A percentile compares a stretch with the other conserved stretches of the same genome.
Evolutionary conservation across 1,139 yeast genomes (phyloP).

Genomic region (Citeromyces hawaiiensis): DNA sequence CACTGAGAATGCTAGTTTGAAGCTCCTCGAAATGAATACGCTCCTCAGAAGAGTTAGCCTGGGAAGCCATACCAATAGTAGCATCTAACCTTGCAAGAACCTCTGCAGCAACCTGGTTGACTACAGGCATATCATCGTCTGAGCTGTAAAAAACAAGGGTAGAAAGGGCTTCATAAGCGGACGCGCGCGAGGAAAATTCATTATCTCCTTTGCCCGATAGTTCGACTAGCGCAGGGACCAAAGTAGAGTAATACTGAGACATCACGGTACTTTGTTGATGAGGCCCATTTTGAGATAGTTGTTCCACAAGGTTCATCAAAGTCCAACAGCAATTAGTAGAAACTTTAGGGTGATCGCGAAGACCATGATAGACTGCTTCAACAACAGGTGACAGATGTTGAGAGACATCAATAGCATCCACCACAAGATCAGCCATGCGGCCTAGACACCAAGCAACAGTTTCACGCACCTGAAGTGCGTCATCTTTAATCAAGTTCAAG

Average conservation of each 20-base stretch:
- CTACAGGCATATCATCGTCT: constrained; percentile 51
- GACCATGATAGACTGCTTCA: constrained; percentile 61
- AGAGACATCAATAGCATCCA: constrained; percentile 60
- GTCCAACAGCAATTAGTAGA: constrained; percentile 97
- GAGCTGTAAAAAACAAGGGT: constrained; percentile 70
- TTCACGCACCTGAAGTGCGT: constrained; percentile 76
- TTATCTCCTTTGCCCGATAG: constrained; percentile 66
- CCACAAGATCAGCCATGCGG: constrained; percentile 80
- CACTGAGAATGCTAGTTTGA: constrained; percentile 76
- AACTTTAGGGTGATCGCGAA: constrained; percentile 83
- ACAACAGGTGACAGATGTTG: constrained; percentile 57
- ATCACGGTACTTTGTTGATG: constrained; percentile 43
- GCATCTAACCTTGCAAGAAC: constrained; percentile 60
- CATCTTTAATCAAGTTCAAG: constrained; percentile 58
- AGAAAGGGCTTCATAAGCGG: constrained; percentile 89
- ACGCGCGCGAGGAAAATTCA: constrained; percentile 82
- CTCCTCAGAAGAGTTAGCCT: constrained; percentile 52
- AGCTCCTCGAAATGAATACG: constrained; percentile 74
- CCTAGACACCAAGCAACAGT: constrained; percentile 99
- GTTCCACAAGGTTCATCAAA: constrained; percentile 81
- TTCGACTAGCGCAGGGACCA: constrained; percentile 60
- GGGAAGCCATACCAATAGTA: constrained; percentile 40
- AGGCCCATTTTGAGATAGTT: constrained; percentile 50
- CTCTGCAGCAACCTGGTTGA: constrained; percentile 64
- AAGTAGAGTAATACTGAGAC: constrained; percentile 56